phyloP scores from a whole-genome alignment of 148 eudicot genomes.

The Limonium bicolor region DNA sequence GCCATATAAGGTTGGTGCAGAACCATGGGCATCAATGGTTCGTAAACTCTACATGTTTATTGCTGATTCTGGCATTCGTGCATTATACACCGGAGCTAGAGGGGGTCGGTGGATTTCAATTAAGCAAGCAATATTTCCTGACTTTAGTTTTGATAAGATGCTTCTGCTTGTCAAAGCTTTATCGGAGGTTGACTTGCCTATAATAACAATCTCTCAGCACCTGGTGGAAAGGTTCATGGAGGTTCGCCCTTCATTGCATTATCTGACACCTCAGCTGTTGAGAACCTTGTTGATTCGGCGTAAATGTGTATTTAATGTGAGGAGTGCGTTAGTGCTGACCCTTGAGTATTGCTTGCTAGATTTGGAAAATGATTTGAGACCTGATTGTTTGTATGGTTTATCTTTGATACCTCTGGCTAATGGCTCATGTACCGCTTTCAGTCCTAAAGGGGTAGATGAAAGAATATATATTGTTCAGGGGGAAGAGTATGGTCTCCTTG shows the following conservation, averaged over 20 bases:
- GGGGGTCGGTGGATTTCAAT: conserved; percentile 97
- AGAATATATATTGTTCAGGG: conserved; percentile 60
- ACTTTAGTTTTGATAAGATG: conserved; percentile 55
- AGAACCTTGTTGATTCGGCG: conserved; percentile 63
- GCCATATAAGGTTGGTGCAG: conserved; percentile 53
- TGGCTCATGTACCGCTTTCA: conserved; percentile 63
- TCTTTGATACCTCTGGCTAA: conserved; percentile 82
- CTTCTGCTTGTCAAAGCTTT: conserved; percentile 64
- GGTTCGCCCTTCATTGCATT: conserved; percentile 67
- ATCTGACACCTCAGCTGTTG: conserved; percentile 79
- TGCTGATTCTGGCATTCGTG: conserved; percentile 70
- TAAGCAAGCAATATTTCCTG: conserved; percentile 86
- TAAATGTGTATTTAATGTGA: conserved; percentile 63
- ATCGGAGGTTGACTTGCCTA: conserved; percentile 70
- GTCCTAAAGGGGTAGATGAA: conserved; percentile 56
- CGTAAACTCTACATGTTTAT: conserved; percentile 66
- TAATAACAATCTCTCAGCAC: conserved; percentile 43
- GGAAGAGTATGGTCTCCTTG: conserved; percentile 71
- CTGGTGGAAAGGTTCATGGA: conserved; percentile 74
- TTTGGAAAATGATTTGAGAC: conserved; percentile 33
- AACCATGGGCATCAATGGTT: conserved; percentile 91
- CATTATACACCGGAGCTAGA: conserved; percentile 71
- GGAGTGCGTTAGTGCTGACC: conserved; percentile 50
- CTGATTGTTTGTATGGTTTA: conserved; percentile 60
- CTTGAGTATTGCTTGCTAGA: conserved; percentile 91